These are phyloP conservation scores for Rhynchosporium graminicola DNA, from an alignment of 2,329 filamentous ascomycete genomes.

Conservation along the genomic window DNA sequence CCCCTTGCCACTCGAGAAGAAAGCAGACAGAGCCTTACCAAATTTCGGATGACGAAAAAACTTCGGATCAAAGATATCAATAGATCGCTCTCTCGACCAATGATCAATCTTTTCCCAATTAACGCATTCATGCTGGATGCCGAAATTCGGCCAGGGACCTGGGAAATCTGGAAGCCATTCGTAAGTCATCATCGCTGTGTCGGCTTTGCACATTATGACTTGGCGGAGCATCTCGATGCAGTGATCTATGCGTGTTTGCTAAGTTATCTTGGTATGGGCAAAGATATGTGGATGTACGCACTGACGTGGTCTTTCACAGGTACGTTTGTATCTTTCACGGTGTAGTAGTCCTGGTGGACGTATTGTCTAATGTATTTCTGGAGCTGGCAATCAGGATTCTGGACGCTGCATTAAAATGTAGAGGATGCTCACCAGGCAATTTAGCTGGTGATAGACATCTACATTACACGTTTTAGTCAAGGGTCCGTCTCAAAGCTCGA, in stretches of 20 bases:
- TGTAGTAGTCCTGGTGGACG: conserved; percentile 12
- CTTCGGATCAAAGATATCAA: conserved; percentile 5
- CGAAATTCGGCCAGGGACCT: conserved; percentile 11
- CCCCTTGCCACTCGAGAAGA: background rate
- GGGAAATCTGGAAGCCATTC: conserved; percentile 13
- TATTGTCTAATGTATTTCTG: conserved; percentile 9
- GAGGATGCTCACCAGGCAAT: background rate
- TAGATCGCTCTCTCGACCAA: conserved; percentile 1
- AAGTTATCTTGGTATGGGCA: background rate
- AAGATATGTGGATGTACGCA: background rate
- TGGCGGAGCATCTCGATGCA: conserved; percentile 12
- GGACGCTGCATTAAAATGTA: background rate
- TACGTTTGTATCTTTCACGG: background rate
- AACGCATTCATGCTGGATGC: conserved; percentile 11
- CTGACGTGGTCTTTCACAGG: conserved; percentile 7
- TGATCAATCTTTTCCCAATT: conserved; percentile 12
- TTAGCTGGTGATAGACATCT: conserved; percentile 7
- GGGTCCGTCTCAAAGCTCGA: background rate
- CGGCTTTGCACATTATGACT: conserved; percentile 10
- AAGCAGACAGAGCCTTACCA: background rate
- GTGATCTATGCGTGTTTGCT: background rate
- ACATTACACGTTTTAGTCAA: background rate
- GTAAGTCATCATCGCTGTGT: conserved; percentile 6
- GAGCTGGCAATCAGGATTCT: background rate
- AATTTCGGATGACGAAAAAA: conserved; percentile 1